These are phyloP conservation scores for Aquilaria agallochum DNA, from an alignment of 441 rosid species.

Conservation along the genomic window DNA sequence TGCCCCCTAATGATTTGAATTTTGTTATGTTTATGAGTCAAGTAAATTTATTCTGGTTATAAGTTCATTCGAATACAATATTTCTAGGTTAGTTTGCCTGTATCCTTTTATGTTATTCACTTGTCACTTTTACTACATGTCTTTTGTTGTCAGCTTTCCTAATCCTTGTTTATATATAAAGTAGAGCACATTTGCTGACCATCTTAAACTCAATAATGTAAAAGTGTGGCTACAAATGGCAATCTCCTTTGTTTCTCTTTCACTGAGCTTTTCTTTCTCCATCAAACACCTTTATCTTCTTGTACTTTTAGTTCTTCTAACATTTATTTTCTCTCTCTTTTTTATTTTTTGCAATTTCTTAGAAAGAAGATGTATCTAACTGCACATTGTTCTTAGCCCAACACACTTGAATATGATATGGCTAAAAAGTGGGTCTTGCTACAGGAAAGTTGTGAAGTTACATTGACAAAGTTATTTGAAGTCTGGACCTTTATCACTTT, in stretches of 20 bases:
- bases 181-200: conserved; percentile 56
- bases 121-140: conserved; percentile 38
- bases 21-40: too few relatives aligned
- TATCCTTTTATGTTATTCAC: too few relatives aligned
- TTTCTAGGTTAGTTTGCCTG: too few relatives aligned
- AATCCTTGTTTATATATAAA: conserved; percentile 48
- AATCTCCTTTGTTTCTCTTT: conserved; percentile 2
- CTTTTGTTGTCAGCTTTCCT: conserved; percentile 61
- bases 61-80: too few relatives aligned
- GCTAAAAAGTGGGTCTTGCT: conserved; percentile 75
- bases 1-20: too few relatives aligned
- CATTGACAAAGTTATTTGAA: conserved; percentile 18
- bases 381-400: conserved; percentile 85
- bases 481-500: conserved; percentile 25
- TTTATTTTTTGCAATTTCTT: neutral
- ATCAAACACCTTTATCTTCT: too few relatives aligned
- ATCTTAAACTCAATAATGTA: conserved; percentile 43
- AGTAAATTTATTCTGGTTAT: too few relatives aligned
- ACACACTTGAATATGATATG: conserved; percentile 80
- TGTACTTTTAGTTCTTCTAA: too few relatives aligned
- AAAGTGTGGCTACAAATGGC: conserved; percentile 57
- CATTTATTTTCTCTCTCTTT: too few relatives aligned
- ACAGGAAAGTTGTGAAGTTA: neutral
- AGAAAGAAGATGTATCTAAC: conserved; percentile 67
- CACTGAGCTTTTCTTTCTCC: too few relatives aligned